Percentiles rank a stretch among this genome's conserved stretches.
phyloP scores from a whole-genome alignment of 148 eudicot genomes.

The Linanthus parryae region DNA sequence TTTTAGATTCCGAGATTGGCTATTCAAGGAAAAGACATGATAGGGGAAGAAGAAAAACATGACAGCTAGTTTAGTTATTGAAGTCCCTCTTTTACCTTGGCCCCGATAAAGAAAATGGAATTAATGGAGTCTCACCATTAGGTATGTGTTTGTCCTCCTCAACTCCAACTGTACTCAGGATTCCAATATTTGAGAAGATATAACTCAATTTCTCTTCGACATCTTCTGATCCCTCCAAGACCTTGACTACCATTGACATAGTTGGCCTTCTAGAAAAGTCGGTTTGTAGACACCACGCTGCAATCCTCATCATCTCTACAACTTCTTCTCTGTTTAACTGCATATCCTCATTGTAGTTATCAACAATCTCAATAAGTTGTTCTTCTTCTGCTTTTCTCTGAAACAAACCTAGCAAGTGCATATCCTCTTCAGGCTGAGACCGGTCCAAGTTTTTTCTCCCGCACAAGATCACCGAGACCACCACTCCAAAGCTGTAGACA shows the following conservation, averaged over 20 bases:
- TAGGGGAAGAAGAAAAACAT: no score
- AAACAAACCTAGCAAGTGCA: slow-evolving; percentile 4
- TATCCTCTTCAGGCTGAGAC: slow-evolving; percentile 9
- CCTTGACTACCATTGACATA: slow-evolving; percentile 6
- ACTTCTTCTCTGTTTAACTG: not conserved
- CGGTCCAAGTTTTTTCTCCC: slow-evolving; percentile 2
- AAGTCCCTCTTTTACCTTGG: no score
- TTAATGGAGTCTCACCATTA: not conserved
- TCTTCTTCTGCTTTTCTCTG: slow-evolving; percentile 9
- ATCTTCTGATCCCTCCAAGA: slow-evolving; percentile 2
- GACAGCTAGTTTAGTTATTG: no score
- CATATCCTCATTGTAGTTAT: not conserved
- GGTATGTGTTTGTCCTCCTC: no score
- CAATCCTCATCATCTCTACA: slow-evolving; percentile 11
- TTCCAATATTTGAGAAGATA: slow-evolving; percentile 3
- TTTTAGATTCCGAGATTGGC: no score
- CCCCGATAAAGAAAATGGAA: slow-evolving; percentile 6
- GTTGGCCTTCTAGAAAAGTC: not conserved
- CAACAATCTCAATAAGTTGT: not conserved
- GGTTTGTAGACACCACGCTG: not conserved
- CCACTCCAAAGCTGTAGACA: slow-evolving; percentile 15
- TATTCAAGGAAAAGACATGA: no score
- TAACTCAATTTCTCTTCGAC: slow-evolving; percentile 6
- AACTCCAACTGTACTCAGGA: no score
- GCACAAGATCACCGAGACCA: slow-evolving; percentile 9